Evolutionary conservation across 495 filamentous ascomycete genomes (phyloP), one percentile per base, ranked within the genome.

Genomic region (Hypoxylon crocopeplum): DNA sequence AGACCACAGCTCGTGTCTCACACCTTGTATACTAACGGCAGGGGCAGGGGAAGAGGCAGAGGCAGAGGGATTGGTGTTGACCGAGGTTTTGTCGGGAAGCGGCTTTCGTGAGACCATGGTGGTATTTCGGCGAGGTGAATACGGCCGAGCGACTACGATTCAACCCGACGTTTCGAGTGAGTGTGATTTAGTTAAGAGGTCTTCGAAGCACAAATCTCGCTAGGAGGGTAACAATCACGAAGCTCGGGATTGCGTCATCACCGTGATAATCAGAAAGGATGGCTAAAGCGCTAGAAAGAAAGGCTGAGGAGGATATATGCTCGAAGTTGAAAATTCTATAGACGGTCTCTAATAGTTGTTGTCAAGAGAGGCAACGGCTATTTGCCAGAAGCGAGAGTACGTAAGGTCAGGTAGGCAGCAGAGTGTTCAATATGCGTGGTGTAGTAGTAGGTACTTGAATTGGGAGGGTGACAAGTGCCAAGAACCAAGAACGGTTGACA

Each of bases 31-130:
- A 52, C 57, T 67, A 62, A 64, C 51, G 51, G 66, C n/a, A n/a
- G n/a, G n/a, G n/a, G n/a, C n/a, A n/a, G 33, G 66, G 57, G 37
- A 56, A 58, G n/a, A n/a, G n/a, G n/a, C n/a, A n/a, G n/a, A n/a
- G n/a, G n/a, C 29, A 63, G 44, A 24, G 46, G 53, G 32, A 30
- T 55, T 55, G 11, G 71, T 62, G 33, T 70, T 56, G 25, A 62
- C 50, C 11, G 71, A 65, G 37, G 70, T 61, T 50, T 59, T 52
- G 21, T 59, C 45, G 20, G 77, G 69, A 33, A 76, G 48, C 30
- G 80, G 77, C 47, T 80, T 81, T 52, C 73, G 68, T 50, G 61
- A 44, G 37, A 64, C 61, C 61, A 64, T 64, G 49, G 55, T 64
- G 55, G 17, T 64, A 59, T 59, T 34, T 55, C 44, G 54, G 45